Conservation (phyloP, 2,329 filamentous ascomycete genomes). For the Arachnopeziza araneosa region DNA sequence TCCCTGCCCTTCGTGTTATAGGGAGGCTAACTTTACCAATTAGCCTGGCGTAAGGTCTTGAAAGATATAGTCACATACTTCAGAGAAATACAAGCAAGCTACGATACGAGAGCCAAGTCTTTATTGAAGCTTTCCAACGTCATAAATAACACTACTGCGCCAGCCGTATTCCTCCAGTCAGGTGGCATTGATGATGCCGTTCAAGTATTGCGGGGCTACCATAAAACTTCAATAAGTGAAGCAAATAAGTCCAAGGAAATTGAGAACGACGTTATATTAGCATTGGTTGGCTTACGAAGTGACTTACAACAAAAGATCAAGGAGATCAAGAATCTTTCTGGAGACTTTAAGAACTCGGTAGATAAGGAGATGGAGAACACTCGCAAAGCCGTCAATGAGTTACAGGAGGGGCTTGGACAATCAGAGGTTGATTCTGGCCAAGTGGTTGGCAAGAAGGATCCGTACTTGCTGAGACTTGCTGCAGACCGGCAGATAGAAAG, state of each 20-base stretch:
- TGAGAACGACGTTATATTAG: conserved; percentile 84
- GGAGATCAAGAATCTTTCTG: conserved; percentile 89
- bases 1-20: not conserved
- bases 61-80: conserved; percentile 95
- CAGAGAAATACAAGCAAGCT: conserved; percentile 82
- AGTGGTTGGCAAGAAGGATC: conserved; percentile 82
- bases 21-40: not conserved
- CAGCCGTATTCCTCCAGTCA: conserved; percentile 68
- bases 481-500: conserved; percentile 88
- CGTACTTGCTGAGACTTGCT: conserved; percentile 77
- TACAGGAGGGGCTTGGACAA: conserved; percentile 78
- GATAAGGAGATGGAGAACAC: conserved; percentile 91
- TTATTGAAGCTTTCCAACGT: conserved; percentile 78
- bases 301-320: conserved; percentile 96
- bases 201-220: conserved; percentile 73
- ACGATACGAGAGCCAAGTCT: conserved; percentile 79
- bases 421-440: conserved; percentile 71
- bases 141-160: conserved; percentile 72
- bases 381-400: conserved; percentile 66
- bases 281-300: conserved; percentile 76
- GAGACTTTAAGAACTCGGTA: conserved; percentile 95
- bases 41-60: conserved; percentile 90
- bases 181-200: conserved; percentile 86
- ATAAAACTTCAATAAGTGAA: conserved; percentile 73
- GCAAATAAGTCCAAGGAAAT: conserved; percentile 86